Evolutionary conservation across 2,329 filamentous ascomycete genomes (phyloP).

Genomic region (Myotisia sp.): DNA sequence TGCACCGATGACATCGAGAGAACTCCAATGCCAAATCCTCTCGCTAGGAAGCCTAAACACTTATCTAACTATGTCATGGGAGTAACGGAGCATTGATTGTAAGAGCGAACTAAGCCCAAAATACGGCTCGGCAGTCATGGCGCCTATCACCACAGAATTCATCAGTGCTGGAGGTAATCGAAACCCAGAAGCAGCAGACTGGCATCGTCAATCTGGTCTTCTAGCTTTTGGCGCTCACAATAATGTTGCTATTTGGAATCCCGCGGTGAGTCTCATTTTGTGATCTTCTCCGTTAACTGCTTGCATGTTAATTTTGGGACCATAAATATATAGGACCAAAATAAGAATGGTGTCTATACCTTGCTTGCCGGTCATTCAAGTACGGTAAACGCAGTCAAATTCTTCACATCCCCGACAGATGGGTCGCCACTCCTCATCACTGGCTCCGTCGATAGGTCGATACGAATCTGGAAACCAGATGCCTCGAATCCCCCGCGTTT

Average conservation of each 20-base stretch:
- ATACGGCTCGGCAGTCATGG: slow-evolving; percentile 24
- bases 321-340: slow-evolving; percentile 25
- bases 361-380: slow-evolving; percentile 65
- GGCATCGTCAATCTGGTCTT: slow-evolving; percentile 53
- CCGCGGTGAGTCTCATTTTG: slow-evolving; percentile 43
- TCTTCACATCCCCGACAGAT: slow-evolving; percentile 45
- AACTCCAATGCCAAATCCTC: too few species aligned
- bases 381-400: slow-evolving; percentile 69
- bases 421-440: slow-evolving; percentile 50
- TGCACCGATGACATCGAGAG: too few species aligned
- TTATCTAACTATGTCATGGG: too few species aligned
- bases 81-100: too few species aligned
- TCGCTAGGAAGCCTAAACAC: too few species aligned
- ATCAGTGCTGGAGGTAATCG: slow-evolving; percentile 77
- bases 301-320: slow-evolving; percentile 3
- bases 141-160: slow-evolving; percentile 33
- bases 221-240: slow-evolving; percentile 81
- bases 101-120: too few species aligned
- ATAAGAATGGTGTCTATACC: slow-evolving; percentile 44
- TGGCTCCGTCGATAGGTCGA: slow-evolving; percentile 64
- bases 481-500: slow-evolving; percentile 21
- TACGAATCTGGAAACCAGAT: slow-evolving; percentile 47
- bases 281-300: not conserved
- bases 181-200: slow-evolving; percentile 80
- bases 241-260: slow-evolving; percentile 80